Evolutionary conservation across 345 rosid species (phyloP).

Genomic region (Combretum micranthum): DNA sequence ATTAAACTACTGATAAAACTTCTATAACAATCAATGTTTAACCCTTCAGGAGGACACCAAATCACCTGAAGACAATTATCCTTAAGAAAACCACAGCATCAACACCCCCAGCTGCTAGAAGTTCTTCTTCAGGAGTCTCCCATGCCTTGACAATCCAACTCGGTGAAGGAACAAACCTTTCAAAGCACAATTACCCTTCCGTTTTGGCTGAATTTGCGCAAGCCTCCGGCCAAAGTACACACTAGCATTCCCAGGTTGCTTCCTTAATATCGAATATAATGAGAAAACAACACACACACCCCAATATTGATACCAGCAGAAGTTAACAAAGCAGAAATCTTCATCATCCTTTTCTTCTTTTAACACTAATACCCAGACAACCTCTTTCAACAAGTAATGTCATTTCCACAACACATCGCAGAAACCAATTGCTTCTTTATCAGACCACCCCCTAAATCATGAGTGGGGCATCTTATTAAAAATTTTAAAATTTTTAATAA

Average conservation of each 20-base stretch:
- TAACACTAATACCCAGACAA: background rate
- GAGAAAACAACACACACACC: conserved; percentile 51
- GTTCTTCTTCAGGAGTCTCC: conserved; percentile 74
- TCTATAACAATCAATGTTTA: background rate
- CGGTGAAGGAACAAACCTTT: conserved; percentile 81
- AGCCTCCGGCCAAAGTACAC: conserved; percentile 74
- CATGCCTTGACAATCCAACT: conserved; percentile 88
- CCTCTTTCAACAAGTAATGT: background rate
- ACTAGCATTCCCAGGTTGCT: conserved; percentile 60
- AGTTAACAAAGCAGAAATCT: conserved; percentile 61
- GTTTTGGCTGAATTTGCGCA: conserved; percentile 23
- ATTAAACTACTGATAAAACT: background rate
- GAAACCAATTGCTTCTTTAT: background rate
- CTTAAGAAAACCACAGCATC: conserved; percentile 85
- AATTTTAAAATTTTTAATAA: too few species aligned
- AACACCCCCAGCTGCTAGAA: conserved; percentile 61
- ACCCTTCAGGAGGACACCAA: conserved; percentile 8
- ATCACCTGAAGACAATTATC: conserved; percentile 71
- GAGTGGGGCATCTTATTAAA: too few species aligned
- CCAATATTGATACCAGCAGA: conserved; percentile 81
- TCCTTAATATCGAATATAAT: conserved; percentile 70
- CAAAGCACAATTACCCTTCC: conserved; percentile 37
- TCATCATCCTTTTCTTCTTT: conserved; percentile 43
- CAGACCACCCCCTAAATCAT: too few species aligned
- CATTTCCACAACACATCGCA: background rate